Conservation (phyloP, 306 rosid species). For the Cucumis hystrix region DNA sequence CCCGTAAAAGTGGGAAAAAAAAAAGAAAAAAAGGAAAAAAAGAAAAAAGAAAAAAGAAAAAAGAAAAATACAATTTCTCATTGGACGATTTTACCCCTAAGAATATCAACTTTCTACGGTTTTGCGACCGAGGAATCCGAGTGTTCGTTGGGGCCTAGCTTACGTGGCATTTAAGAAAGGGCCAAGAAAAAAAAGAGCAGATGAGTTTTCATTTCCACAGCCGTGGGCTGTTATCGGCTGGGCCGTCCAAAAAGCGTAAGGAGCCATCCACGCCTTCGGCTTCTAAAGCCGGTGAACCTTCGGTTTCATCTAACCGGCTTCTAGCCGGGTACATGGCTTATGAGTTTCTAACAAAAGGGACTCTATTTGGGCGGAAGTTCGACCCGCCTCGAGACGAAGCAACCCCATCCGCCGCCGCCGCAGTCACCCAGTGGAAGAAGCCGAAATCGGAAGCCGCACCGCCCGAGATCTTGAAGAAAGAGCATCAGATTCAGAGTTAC, state of each 20-base stretch:
- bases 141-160: not conserved
- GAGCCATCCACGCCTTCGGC: slow-evolving; percentile 6
- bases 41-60: not conserved
- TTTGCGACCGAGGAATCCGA: not conserved
- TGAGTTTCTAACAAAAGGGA: slow-evolving; percentile 52
- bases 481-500: slow-evolving; percentile 30
- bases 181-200: not conserved
- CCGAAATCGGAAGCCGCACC: slow-evolving; percentile 15
- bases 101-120: not conserved
- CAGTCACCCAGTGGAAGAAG: slow-evolving; percentile 8
- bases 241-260: slow-evolving; percentile 5
- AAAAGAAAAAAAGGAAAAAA: not conserved
- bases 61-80: not conserved
- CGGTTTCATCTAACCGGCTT: slow-evolving; percentile 24
- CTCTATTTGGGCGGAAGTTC: slow-evolving; percentile 42
- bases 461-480: slow-evolving; percentile 13
- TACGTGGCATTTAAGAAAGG: not conserved
- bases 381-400: slow-evolving; percentile 17
- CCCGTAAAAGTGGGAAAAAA: not conserved
- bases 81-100: not conserved
- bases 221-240: slow-evolving; percentile 7
- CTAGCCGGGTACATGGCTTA: slow-evolving; percentile 72
- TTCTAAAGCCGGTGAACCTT: slow-evolving; percentile 8
- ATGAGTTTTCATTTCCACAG: slow-evolving; percentile 1
- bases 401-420: not conserved